Percentiles rank a stretch among this genome's conserved stretches.
These are phyloP conservation scores for Rosa hybrid DNA, from an alignment of 331 rosid genomes.

Conservation along the genomic window DNA sequence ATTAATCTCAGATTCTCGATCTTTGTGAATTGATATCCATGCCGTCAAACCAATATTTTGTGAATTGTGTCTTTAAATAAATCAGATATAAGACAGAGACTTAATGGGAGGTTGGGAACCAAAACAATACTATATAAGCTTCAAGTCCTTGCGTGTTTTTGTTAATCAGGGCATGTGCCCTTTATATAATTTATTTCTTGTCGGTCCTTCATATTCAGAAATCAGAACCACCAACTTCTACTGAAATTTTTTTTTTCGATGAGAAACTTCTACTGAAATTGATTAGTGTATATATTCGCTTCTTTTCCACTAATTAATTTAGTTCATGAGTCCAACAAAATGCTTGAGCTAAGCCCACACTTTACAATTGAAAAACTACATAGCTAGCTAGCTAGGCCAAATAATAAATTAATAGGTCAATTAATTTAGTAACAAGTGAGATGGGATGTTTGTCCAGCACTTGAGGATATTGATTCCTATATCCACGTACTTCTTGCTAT, in stretches of 20 bases:
- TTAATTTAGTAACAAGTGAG: background rate
- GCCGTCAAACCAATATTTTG: conserved; percentile 4
- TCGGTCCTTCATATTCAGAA: background rate
- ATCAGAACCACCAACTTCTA: conserved; percentile 1
- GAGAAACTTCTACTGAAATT: background rate
- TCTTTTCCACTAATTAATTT: background rate
- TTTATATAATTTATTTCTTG: background rate
- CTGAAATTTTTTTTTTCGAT: too few relatives aligned
- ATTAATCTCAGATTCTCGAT: background rate
- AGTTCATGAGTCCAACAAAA: background rate
- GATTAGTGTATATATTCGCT: background rate
- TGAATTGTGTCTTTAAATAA: background rate
- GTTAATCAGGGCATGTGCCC: background rate
- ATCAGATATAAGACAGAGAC: background rate
- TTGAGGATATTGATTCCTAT: background rate
- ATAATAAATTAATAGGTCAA: background rate
- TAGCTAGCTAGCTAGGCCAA: background rate
- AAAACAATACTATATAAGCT: background rate
- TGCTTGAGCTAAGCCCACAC: background rate
- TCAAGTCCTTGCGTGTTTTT: background rate
- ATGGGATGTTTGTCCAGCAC: background rate
- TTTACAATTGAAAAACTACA: background rate
- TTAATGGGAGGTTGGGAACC: background rate
- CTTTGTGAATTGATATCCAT: background rate
- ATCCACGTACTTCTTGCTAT: background rate